Evolutionary conservation across 129 eudicot genomes (phyloP).

Genomic region (Smallanthus sonchifolius): DNA sequence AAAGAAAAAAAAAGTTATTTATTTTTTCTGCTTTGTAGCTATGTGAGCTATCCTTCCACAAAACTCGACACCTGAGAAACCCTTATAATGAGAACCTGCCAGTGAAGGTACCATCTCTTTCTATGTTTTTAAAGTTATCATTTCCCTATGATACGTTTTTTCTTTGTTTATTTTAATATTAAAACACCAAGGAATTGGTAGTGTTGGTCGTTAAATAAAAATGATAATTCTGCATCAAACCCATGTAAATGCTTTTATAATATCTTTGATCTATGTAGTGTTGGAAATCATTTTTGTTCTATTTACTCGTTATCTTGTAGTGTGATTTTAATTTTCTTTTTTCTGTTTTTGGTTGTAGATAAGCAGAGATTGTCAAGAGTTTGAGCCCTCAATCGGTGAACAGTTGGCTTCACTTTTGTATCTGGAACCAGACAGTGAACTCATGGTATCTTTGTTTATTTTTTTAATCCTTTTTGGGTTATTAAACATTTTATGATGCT

Average conservation of each 20-base stretch:
- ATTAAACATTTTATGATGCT: not conserved
- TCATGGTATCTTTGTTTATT: constrained; percentile 53
- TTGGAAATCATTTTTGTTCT: not conserved
- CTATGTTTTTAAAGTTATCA: not conserved
- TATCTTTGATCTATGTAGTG: not conserved
- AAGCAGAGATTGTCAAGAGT: constrained; percentile 96
- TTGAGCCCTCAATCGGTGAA: constrained; percentile 89
- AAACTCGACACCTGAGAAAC: constrained; percentile 92
- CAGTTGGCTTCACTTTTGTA: constrained; percentile 90
- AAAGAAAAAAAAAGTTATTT: not conserved
- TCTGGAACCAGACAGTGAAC: constrained; percentile 95
- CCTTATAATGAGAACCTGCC: constrained; percentile 95
- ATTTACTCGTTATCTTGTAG: no score
- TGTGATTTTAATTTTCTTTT: not conserved
- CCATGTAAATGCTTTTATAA: no score
- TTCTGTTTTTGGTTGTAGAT: constrained; percentile 39
- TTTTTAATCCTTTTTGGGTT: not conserved
- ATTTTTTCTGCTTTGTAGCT: constrained; percentile 50
- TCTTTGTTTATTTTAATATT: no score
- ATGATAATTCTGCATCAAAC: no score
- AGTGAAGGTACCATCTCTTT: constrained; percentile 62
- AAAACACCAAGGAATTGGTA: no score
- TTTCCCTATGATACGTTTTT: no score
- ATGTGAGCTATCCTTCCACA: constrained; percentile 87
- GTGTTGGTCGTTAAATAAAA: no score